Base-by-base conservation (phyloP, 2,329 filamentous ascomycete species). In the Neocucurbitaria cava region DNA sequence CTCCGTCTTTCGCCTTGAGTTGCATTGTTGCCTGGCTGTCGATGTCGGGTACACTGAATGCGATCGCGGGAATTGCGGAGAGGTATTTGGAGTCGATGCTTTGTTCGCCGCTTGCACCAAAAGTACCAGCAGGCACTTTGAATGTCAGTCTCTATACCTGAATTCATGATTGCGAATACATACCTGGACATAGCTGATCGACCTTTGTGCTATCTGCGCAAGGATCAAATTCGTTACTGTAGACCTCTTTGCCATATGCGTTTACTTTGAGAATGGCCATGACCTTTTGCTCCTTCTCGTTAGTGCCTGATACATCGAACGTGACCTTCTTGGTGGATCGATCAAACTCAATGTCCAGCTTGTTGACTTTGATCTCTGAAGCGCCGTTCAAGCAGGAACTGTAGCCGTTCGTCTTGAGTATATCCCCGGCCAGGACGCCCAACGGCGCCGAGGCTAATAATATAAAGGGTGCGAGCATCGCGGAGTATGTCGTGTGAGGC, bases 11-110 rank as follows among this genome's bases (percentile, higher is more conserved):
- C 4, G 85, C 79, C 55, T 83, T 87, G 41, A 99, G 83, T 71
- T 91, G 80, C 59, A 99, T 80, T 40, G 88, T 95, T 30, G 93
- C 95, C 67, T 89, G 79, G 33, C 94, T 94, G 50, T 94, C 89
- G 64, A 99, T 89, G 73, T 99, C 93, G 45, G 95, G 95, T 28
- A 99, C 82, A 56, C 86, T 85, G 79, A 97, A 99, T 11, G 94
- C 94, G 62, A 99, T 96, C 2, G 86, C 79, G 1, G 95, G 95
- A 36, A 99, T 94, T 77, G 89, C 78, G 49, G 83, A 83, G 51
- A 91, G 87, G 70, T 88, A 94, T 56, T 87, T 70, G 0, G 84
- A 77, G 15, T 92, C 90, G 35, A 99, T 90, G 26, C 81, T 76
- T 73, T 95, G 89, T 3, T 78, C 79, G 42, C 92, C 94, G 39